Evolutionary conservation across 768 basidiomycete genomes (phyloP), one percentile per base, ranked within the genome.

Genomic region (Mycena alexandri): DNA sequence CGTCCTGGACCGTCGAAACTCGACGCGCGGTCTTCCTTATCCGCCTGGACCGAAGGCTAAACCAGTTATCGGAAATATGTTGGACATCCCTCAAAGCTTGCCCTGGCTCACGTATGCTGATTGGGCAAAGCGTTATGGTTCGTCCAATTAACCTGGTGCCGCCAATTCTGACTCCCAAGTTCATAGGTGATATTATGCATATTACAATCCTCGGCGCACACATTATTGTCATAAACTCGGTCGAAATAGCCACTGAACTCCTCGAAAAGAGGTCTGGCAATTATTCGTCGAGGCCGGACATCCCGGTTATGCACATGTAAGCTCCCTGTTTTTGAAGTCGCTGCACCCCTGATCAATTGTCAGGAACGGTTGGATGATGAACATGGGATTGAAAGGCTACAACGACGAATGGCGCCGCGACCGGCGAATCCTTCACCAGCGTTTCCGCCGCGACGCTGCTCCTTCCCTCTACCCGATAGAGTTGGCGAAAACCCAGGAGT

Each of bases 201-300:
- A 61, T 66, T 0, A 78, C 79, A 22, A 65, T 81, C n/a, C 68
- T 81, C 10, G 81, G 71, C 13, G 80, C 82, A 38, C 79, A 80
- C 63, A 75, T 81, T n/a, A 42, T 82, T 24, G n/a, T 81, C 54
- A 60, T 81, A 22, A 82, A 82, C 65, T 74, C 69, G 2, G 69
- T 48, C 25, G 67, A 74, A n/a, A 36, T 72, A 14, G 80, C 81
- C 9, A 67, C 78, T 34, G 82, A 83, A 38, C 72, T 82, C 67
- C 78, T 83, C 57, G 79, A 82, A 33, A 82, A 81, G 71, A 77
- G 82, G 65, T 82, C 81, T 22, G 72, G 78, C 44, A 72, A 75
- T 50, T 83, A 83, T 58, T 83, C 82, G 16, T 83, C 84, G 66
- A 77, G 82, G 25, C 82, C 82, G 0, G 63, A 71, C 55, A 71